Evolutionary conservation across 495 filamentous ascomycete genomes (phyloP), one percentile per base, ranked within the genome.

Genomic region (Neurospora sp.): DNA sequence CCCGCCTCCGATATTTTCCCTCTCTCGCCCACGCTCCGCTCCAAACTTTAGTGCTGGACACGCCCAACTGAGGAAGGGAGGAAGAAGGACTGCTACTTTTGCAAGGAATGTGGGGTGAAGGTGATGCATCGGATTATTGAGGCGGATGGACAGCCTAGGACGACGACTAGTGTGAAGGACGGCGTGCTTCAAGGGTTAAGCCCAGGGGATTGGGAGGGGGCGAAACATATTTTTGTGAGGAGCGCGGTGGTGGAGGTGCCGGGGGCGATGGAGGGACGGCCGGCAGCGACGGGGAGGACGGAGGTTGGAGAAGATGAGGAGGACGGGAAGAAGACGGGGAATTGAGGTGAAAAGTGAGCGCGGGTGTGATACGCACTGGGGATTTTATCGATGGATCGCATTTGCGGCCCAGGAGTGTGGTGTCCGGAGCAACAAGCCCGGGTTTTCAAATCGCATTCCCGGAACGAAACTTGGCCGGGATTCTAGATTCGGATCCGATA

Each of bases 201-300:
- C 4, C 2, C 10, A 5, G 12, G 4, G 4, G 71, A 79, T 5
- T 83, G 77, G 78, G 70, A 72, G 1, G 78, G 78, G 37, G 79
- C 83, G 71, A 80, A 74, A 68, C 83, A 85, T 72, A 84, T 85
- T 39, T 85, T 75, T 22, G 76, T 78, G 20, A 59, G 75, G 44
- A 80, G n/a, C n/a, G n/a, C n/a, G n/a, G n/a, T n/a, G n/a, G n/a
- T n/a, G 78, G 82, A 84, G 31, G 88, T 90, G 59, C 88, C 88
- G 0, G 83, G 83, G 69, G 86, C 86, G 2, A 83, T 78, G 2
- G 82, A 86, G 27, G 27, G 27, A 1, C 27, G 27, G 27, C 27
- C 27, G 27, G 27, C 27, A 27, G 27, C 27, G 27, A 27, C 27
- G 27, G 27, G 27, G 27, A 27, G 27, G 27, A 27, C 27, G 27